phyloP scores from a whole-genome alignment of 441 rosid genomes.

The Breynia disticha region DNA sequence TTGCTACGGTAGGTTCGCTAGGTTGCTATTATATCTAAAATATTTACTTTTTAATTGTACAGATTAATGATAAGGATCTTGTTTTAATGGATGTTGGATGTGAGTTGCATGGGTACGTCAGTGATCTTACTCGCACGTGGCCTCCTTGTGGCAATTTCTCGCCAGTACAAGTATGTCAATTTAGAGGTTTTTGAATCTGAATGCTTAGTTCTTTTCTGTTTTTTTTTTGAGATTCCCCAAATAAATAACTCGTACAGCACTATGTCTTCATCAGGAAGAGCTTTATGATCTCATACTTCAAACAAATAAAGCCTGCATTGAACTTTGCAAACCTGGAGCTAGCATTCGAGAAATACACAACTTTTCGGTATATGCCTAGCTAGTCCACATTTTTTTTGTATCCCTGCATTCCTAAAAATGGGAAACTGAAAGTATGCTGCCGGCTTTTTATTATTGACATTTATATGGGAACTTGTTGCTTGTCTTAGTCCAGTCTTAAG shows the following conservation, averaged over 20 bases:
- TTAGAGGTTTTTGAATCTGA: not conserved
- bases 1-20: conserved; percentile 1
- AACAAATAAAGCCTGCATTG: conserved; percentile 69
- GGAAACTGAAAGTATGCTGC: not conserved
- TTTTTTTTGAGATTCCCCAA: not conserved
- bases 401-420: not conserved
- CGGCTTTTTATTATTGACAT: not conserved
- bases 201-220: not conserved
- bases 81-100: conserved; percentile 98
- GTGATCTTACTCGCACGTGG: conserved; percentile 98
- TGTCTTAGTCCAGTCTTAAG: conserved; percentile 5
- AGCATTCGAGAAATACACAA: conserved; percentile 62
- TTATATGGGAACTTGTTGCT: not conserved
- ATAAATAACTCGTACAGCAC: not conserved
- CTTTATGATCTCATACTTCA: conserved; percentile 77
- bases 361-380: conserved; percentile 45
- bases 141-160: conserved; percentile 83
- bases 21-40: not conserved
- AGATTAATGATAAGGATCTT: conserved; percentile 78
- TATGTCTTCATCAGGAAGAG: conserved; percentile 43
- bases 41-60: conserved; percentile 14
- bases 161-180: conserved; percentile 47
- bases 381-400: not conserved
- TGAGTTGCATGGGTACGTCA: conserved; percentile 89
- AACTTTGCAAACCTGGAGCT: conserved; percentile 77